Evolutionary conservation across 2,329 filamentous ascomycete species (phyloP).

Genomic region (Alternaria ventricosa): DNA sequence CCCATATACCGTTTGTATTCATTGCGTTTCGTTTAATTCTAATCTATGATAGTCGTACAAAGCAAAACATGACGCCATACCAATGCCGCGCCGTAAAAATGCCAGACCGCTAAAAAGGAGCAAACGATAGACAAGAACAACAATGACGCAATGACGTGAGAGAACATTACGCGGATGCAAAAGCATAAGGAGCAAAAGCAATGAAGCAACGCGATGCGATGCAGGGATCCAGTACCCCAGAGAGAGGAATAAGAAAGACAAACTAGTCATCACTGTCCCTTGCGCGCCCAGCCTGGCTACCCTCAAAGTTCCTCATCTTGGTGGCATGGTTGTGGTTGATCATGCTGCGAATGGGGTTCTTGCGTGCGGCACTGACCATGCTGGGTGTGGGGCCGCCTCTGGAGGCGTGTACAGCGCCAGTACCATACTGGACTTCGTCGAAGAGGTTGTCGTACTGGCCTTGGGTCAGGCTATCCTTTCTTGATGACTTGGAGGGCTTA

Average conservation of each 20-base stretch:
- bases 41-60: conserved; percentile 6
- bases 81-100: conserved; percentile 7
- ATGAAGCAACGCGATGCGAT: not conserved
- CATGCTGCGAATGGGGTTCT: conserved; percentile 46
- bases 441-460: conserved; percentile 39
- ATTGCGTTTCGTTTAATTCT: not conserved
- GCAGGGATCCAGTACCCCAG: conserved; percentile 2
- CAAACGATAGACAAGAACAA: not conserved
- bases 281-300: conserved; percentile 1
- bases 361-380: conserved; percentile 43
- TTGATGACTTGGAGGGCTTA: conserved; percentile 23
- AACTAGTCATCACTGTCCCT: not conserved
- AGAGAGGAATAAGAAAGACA: not conserved
- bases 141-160: not conserved
- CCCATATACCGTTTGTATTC: not conserved
- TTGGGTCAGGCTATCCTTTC: conserved; percentile 43
- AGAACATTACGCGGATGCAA: not conserved
- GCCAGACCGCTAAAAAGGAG: not conserved
- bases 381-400: conserved; percentile 46
- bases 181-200: not conserved
- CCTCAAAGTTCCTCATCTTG: conserved; percentile 41
- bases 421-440: conserved; percentile 35
- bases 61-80: conserved; percentile 1
- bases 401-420: conserved; percentile 40
- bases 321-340: conserved; percentile 43